A percentile compares a stretch with the other conserved stretches of the same genome.
Evolutionary conservation across 805 yeast genomes (phyloP).

Genomic region (Candida quercuum): DNA sequence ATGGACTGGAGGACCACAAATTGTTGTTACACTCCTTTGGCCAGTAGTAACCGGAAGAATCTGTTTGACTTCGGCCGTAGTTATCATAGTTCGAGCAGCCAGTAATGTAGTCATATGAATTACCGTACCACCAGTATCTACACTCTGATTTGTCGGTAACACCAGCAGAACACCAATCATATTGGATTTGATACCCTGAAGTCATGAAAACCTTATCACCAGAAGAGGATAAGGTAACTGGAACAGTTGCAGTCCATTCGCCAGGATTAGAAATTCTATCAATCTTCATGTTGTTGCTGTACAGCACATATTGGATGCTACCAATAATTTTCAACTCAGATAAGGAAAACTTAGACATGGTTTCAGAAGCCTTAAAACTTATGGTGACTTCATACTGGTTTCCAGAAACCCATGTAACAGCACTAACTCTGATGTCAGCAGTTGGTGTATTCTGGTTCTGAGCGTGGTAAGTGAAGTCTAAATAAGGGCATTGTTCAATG

Average conservation of each 20-base stretch:
- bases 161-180: constrained; percentile 23
- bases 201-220: constrained; percentile 10
- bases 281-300: constrained; percentile 8
- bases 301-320: constrained; percentile 5
- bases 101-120: constrained; percentile 19
- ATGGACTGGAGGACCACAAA: background rate
- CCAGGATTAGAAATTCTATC: constrained; percentile 6
- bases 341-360: constrained; percentile 11
- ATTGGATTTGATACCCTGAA: constrained; percentile 14
- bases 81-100: constrained; percentile 20
- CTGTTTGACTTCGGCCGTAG: constrained; percentile 16
- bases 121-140: constrained; percentile 12
- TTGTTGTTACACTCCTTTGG: constrained; percentile 16
- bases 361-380: constrained; percentile 5
- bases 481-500: constrained; percentile 6
- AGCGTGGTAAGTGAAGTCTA: constrained; percentile 12
- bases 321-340: constrained; percentile 17
- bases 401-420: constrained; percentile 11
- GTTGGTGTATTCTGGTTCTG: constrained; percentile 9
- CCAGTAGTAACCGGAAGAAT: constrained; percentile 19
- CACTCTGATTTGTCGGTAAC: constrained; percentile 17
- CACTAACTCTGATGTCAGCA: constrained; percentile 8
- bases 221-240: constrained; percentile 1
- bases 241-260: constrained; percentile 8
- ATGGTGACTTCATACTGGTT: constrained; percentile 13